phyloP scores from a whole-genome alignment of 2,329 filamentous ascomycete species.

The Pochonia chlamydosporia region DNA sequence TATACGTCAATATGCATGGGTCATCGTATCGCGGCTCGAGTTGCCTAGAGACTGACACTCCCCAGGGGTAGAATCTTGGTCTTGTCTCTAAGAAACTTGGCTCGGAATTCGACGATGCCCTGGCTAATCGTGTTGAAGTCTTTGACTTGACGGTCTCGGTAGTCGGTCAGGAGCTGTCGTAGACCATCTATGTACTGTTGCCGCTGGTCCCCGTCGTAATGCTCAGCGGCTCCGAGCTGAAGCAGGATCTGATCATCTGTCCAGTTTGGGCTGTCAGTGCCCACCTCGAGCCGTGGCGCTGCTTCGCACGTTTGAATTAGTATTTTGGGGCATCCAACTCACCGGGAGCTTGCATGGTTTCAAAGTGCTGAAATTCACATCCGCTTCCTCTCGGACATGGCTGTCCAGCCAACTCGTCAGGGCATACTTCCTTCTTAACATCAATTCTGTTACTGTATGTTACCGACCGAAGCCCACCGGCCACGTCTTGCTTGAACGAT shows the following conservation, averaged over 20 bases:
- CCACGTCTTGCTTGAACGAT: conserved; percentile 60
- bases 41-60: conserved; percentile 30
- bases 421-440: conserved; percentile 66
- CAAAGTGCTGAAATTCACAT: conserved; percentile 77
- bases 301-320: conserved; percentile 12
- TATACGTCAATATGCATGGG: background rate
- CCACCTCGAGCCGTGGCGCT: conserved; percentile 23
- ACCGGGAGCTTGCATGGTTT: conserved; percentile 31
- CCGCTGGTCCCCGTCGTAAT: conserved; percentile 56
- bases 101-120: conserved; percentile 62
- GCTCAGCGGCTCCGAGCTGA: conserved; percentile 62
- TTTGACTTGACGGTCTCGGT: conserved; percentile 53
- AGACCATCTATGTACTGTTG: conserved; percentile 58
- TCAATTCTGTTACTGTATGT: conserved; percentile 94
- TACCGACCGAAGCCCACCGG: conserved; percentile 77
- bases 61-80: conserved; percentile 58
- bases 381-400: conserved; percentile 63
- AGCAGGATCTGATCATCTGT: conserved; percentile 69
- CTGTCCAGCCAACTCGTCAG: conserved; percentile 63
- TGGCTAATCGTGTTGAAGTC: conserved; percentile 63
- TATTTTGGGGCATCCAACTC: conserved; percentile 18
- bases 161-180: conserved; percentile 52
- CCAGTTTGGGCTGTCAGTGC: conserved; percentile 40
- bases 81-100: conserved; percentile 57
- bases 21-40: background rate